Evolutionary conservation across 257 asterid genomes (phyloP), one percentile per base, ranked within the genome.

Genomic region (Ajuga chamaepitys): DNA sequence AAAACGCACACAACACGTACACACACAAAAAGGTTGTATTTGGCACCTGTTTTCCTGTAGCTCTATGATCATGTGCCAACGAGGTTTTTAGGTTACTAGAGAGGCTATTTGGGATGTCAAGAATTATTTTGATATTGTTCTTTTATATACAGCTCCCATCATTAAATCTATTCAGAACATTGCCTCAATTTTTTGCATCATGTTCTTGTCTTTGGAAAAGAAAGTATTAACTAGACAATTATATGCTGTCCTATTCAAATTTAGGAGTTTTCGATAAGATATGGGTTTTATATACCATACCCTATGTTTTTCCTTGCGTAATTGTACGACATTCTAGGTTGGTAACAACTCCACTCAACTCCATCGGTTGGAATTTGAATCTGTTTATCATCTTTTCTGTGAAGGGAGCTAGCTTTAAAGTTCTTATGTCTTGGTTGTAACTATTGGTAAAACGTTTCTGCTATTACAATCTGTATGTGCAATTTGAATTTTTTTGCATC

Each of bases 391-490:
- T 22, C 9, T 38, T 20, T 11, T 53, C 9, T 12, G 44, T 14
- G 20, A 25, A 44, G 9, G 35, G 13, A 30, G 14, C 25, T 41
- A 38, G 3, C 20, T 12, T 56, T 66, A 10, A 38, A 53, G 18
- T 30, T 67, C 63, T 18, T 45, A 7, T n/a, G n/a, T n/a, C n/a
- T 38, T n/a, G 64, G 25, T 26, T 60, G 24, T 9, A 25, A 16
- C 1, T n/a, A 37, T 58, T 21, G 41, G 24, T 22, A 44, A 58
- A 21, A 21, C 10, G 32, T 46, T n/a, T 45, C 22, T 47, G 48
- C 16, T 48, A 35, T 68, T 58, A 47, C 44, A n/a, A 20, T 47
- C 53, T 68, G 30, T 20, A 9, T 58, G 57, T 58, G 67, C n/a
- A 35, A 35, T 22, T 46, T 46, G 8, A 34, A 30, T 20, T 46